phyloP scores from a whole-genome alignment of 805 yeast species.

The Saturnispora serradocipensis region DNA sequence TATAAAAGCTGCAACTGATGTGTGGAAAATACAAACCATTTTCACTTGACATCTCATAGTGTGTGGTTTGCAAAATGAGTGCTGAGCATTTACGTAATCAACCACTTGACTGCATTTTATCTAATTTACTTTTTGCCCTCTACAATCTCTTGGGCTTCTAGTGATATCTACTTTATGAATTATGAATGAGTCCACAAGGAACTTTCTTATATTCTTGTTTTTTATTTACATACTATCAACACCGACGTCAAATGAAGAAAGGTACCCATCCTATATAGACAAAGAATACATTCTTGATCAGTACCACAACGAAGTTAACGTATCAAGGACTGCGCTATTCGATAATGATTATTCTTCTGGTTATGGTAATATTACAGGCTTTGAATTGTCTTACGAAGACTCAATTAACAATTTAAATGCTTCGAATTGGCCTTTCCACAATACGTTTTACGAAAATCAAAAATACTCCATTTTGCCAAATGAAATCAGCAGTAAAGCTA shows the following conservation, averaged over 20 bases:
- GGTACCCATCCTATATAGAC: conserved; percentile 19
- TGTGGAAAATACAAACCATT: too few relatives aligned
- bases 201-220: conserved; percentile 30
- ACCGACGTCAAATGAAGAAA: conserved; percentile 26
- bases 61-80: not conserved
- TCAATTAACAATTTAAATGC: conserved; percentile 34
- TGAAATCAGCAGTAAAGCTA: conserved; percentile 38
- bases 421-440: conserved; percentile 49
- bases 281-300: conserved; percentile 24
- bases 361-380: conserved; percentile 69
- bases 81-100: not conserved
- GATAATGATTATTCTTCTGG: conserved; percentile 38
- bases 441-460: conserved; percentile 41
- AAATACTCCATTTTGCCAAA: conserved; percentile 53
- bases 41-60: not conserved
- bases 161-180: too few relatives aligned
- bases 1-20: too few relatives aligned
- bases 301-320: conserved; percentile 28
- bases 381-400: conserved; percentile 56
- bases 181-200: conserved; percentile 22
- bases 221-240: conserved; percentile 35
- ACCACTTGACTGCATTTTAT: not conserved
- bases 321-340: conserved; percentile 27
- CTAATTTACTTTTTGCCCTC: not conserved
- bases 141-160: not conserved